Evolutionary conservation across 345 rosid genomes (phyloP).

Genomic region (Eucalyptus marginata): DNA sequence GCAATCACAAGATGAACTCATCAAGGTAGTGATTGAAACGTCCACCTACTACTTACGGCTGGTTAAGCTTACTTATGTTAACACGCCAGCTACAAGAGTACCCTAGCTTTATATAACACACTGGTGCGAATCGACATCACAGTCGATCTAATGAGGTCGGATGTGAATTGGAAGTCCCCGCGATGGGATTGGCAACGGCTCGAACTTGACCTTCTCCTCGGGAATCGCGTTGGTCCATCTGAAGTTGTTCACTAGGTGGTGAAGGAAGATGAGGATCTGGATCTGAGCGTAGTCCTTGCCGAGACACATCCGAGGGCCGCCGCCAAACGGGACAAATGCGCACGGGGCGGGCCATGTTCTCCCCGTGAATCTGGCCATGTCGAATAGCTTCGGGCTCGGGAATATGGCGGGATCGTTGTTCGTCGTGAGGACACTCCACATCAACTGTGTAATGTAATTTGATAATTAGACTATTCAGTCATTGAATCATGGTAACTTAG

Average conservation of each 20-base stretch:
- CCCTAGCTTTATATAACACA: not conserved
- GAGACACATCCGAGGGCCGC: slow-evolving; percentile 8
- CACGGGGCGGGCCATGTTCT: not conserved
- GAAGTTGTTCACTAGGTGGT: slow-evolving; percentile 6
- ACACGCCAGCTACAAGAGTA: not conserved
- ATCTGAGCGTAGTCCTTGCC: slow-evolving; percentile 1
- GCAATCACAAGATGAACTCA: not conserved
- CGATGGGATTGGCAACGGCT: not conserved
- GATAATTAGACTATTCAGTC: not conserved
- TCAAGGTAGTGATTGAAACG: not conserved
- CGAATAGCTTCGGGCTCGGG: not conserved
- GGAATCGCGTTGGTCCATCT: slow-evolving; percentile 2
- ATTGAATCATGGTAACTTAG: not conserved
- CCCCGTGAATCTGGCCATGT: not conserved
- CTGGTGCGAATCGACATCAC: not conserved
- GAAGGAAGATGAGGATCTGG: slow-evolving; percentile 7
- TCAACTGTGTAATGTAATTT: not conserved
- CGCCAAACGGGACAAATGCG: slow-evolving; percentile 8
- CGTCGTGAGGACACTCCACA: not conserved
- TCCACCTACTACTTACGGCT: not conserved
- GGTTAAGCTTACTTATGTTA: not conserved
- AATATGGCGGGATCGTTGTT: not conserved
- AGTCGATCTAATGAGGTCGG: not conserved
- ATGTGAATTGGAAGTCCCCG: slow-evolving; percentile 3
- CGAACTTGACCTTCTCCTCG: not conserved